These are phyloP conservation scores for Backusella parvicylindrica DNA, from an alignment of 192 early-diverging fungal species.

Conservation along the genomic window DNA sequence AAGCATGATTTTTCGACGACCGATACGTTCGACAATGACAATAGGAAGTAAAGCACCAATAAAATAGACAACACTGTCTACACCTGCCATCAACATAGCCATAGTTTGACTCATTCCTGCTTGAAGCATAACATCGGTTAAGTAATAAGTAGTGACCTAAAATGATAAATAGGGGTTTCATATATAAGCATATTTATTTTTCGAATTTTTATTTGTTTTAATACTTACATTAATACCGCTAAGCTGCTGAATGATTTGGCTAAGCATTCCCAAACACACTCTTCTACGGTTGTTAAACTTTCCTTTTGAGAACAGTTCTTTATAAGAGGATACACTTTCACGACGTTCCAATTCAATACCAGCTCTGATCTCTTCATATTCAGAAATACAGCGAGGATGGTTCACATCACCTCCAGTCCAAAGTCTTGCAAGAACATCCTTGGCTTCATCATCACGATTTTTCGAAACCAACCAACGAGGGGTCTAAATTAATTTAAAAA, in stretches of 20 bases:
- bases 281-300: conserved; percentile 25
- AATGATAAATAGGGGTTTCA: background rate
- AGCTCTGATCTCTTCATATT: conserved; percentile 22
- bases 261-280: conserved; percentile 15
- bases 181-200: too few species aligned
- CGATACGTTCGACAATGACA: conserved; percentile 62
- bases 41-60: conserved; percentile 71
- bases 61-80: conserved; percentile 68
- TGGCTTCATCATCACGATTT: conserved; percentile 16
- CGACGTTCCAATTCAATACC: conserved; percentile 20
- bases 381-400: conserved; percentile 15
- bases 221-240: conserved; percentile 36
- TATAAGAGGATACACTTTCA: conserved; percentile 19
- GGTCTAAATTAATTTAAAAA: too few species aligned
- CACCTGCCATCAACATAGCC: conserved; percentile 48
- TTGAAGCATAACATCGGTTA: conserved; percentile 41
- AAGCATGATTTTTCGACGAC: conserved; percentile 64
- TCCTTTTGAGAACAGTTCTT: conserved; percentile 22
- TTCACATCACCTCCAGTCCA: conserved; percentile 18
- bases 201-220: background rate
- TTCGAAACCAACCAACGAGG: conserved; percentile 63
- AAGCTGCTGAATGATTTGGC: conserved; percentile 28
- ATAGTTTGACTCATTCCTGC: conserved; percentile 43
- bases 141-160: conserved; percentile 25
- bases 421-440: conserved; percentile 16